Evolutionary conservation across 106 monocot genomes (phyloP), one percentile per base, ranked within the genome.

Genomic region (Cymbidium sinense): DNA sequence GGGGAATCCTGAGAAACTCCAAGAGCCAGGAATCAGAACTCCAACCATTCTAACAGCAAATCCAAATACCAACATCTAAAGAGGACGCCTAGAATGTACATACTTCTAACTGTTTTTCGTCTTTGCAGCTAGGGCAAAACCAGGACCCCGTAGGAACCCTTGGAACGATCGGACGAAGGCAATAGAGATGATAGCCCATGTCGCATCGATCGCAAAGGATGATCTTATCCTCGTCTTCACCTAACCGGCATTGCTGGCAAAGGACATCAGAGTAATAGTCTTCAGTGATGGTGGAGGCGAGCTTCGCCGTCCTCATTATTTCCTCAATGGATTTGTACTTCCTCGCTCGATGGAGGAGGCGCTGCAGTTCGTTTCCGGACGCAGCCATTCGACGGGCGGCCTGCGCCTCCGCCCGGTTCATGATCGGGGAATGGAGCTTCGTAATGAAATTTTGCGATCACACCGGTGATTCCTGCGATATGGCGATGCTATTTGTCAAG

Each of bases 191-290:
- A 44, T 77, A 92, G 31, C 95, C 95, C 18, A 78, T n/a, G 71
- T 95, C 90, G 82, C 95, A 95, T 1, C 83, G 74, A 44, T 95
- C 95, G 79, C 95, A 95, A 17, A 95, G 81, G 21, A 95, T 78
- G 80, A 95, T 70, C 85, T 87, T 90, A 50, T 86, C 85, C 47
- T 95, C 95, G 21, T 81, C 50, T 10, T 88, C 88, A 36, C 95
- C 95, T 39, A 70, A 80, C 47, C 88, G 80, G 85, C 95, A 95
- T 83, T 85, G 73, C 84, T 92, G 88, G 85, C 95, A 95, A 50
- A 64, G 77, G 54, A 86, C 61, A 69, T 91, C 94, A 20, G 70
- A 50, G 77, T 87, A 86, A 73, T 81, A 78, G 35, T 83, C 81
- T 15, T 61, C 87, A 33, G 81, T 85, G 65, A 84, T 41, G 55